Evolutionary conservation across 2,329 filamentous ascomycete species (phyloP), one percentile per base, ranked within the genome.

Genomic region (Mariannaea sp.): DNA sequence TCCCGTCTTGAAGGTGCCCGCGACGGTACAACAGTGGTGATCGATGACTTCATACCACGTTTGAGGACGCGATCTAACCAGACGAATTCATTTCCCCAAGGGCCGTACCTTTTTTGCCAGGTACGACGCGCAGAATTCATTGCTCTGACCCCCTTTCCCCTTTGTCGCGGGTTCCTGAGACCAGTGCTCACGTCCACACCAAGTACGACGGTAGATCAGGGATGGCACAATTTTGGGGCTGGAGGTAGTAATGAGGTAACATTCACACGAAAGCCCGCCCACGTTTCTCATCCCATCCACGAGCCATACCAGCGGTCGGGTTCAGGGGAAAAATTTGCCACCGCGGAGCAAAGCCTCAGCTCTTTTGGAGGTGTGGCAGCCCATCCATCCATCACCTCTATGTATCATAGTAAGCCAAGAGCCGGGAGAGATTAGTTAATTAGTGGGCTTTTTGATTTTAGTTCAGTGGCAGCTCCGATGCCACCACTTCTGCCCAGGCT

Each of bases 311-410:
- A 54, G 36, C 46, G 29, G 39, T 38, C 46, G 24, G 52, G 52
- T 51, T 55, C 52, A 55, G 52, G 52, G 52, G 52, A 43, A 55
- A 51, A 41, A 47, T 29, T 47, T 40, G 47, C 52, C 52, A 55
- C 52, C 29, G 35, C 30, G 33, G 39, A 49, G 43, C 38, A 13
- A 33, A 43, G 27, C 41, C 16, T 27, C 32, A 22, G 29, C 16
- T 4, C 17, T 20, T 22, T n/a, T n/a, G n/a, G n/a, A 32, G 45
- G 52, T 50, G 52, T 51, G 47, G 46, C 41, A 22, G 36, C 36
- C 17, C 36, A 39, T n/a, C n/a, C n/a, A n/a, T n/a, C n/a, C n/a
- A n/a, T n/a, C n/a, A n/a, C n/a, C n/a, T n/a, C n/a, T n/a, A n/a
- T n/a, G n/a, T n/a, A n/a, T n/a, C n/a, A n/a, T n/a, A n/a, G n/a